Evolutionary conservation across 176 grass and related monocot species (phyloP).

Genomic region (Triticum urartu): DNA sequence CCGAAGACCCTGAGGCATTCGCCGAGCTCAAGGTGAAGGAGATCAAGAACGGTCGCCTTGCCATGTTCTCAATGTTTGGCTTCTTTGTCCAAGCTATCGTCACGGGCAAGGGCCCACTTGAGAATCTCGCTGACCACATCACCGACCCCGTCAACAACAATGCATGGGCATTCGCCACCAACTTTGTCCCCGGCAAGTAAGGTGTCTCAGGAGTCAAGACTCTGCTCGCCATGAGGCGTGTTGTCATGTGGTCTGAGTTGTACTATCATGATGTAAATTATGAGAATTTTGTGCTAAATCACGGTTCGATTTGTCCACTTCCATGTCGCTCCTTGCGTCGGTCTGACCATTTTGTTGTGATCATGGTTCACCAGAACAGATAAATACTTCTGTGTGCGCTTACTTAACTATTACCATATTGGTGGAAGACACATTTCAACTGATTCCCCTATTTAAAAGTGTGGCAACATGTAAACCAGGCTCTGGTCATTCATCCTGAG

Average conservation of each 20-base stretch:
- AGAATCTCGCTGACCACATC: neutral
- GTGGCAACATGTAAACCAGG: too few species aligned
- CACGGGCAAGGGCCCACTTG: neutral
- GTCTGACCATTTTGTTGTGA: neutral
- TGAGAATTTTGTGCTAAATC: neutral
- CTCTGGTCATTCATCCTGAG: neutral
- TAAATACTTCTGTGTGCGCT: neutral
- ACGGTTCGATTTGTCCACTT: neutral
- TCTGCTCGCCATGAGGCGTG: neutral
- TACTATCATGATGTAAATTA: neutral
- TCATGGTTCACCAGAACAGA: neutral
- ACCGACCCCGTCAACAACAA: neutral
- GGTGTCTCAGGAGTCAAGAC: neutral
- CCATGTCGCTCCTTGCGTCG: neutral
- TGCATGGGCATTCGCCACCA: neutral
- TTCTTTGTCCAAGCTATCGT: slow-evolving; percentile 16
- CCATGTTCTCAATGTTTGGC: neutral
- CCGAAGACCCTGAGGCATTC: neutral
- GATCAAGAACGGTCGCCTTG: neutral
- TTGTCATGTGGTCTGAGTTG: neutral
- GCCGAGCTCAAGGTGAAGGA: slow-evolving; percentile 10
- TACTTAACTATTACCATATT: neutral
- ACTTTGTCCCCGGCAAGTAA: neutral
- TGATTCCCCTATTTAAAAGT: neutral
- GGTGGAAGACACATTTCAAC: neutral